These are phyloP conservation scores for Phytopythium boreale DNA, from an alignment of 352 stramenopile genomes.

Conservation along the genomic window DNA sequence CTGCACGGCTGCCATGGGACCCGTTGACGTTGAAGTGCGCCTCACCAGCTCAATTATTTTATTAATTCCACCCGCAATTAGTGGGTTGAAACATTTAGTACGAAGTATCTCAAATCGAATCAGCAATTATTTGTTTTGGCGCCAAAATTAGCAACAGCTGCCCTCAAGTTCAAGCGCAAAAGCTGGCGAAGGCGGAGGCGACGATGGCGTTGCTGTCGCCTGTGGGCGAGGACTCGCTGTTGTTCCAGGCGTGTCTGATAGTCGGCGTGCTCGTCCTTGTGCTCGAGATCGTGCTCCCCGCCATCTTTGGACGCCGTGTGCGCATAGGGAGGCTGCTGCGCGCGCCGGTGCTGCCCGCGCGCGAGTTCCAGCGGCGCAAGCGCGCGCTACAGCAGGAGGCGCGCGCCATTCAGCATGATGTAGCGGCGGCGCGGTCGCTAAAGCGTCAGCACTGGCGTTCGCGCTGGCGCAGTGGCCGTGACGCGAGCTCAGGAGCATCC, in stretches of 20 bases:
- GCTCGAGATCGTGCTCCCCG: neutral
- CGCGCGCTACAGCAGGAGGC: neutral
- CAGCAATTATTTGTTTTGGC: neutral
- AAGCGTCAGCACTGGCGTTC: neutral
- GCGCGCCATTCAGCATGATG: neutral
- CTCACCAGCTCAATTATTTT: too few species aligned
- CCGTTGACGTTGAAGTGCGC: too few species aligned
- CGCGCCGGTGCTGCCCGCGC: conserved; percentile 3
- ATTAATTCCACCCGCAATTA: too few species aligned
- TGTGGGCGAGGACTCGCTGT: neutral
- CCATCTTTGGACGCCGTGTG: neutral
- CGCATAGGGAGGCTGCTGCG: neutral
- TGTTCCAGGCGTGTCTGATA: neutral
- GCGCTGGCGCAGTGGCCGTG: too few species aligned
- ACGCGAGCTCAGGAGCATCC: neutral
- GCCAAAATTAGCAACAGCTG: neutral
- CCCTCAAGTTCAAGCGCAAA: neutral
- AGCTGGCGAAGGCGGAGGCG: too few species aligned
- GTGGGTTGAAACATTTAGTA: too few species aligned
- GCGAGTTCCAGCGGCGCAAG: conserved; percentile 5
- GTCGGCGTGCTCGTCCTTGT: conserved; percentile 4
- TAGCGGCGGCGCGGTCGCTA: neutral
- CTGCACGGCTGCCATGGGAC: too few species aligned
- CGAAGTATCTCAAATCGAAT: too few species aligned
- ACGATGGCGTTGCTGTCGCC: neutral